Percentiles rank a stretch among this genome's conserved stretches.
phyloP scores from a whole-genome alignment of 2,329 filamentous ascomycete genomes.

The Claviceps quebecensis region DNA sequence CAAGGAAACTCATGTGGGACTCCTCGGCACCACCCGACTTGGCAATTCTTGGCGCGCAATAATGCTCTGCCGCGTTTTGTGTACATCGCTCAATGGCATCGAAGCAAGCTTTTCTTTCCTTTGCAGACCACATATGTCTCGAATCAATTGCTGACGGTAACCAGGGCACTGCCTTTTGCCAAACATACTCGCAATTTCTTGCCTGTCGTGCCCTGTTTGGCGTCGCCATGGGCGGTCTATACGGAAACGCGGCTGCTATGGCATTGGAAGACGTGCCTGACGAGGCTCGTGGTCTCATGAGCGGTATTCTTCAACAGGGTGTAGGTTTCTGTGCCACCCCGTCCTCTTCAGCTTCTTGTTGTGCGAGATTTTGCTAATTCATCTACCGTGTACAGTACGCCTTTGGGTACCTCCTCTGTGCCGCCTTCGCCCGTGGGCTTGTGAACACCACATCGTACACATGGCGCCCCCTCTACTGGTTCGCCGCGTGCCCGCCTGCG shows the following conservation, averaged over 20 bases:
- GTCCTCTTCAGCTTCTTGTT: background rate
- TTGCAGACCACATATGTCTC: background rate
- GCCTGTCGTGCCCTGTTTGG: slow-evolving; percentile 65
- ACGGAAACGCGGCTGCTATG: slow-evolving; percentile 68
- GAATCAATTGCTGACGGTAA: background rate
- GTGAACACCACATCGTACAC: slow-evolving; percentile 63
- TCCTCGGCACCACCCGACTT: slow-evolving; percentile 2
- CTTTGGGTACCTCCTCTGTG: slow-evolving; percentile 48
- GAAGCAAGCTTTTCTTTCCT: background rate
- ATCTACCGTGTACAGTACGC: slow-evolving; percentile 29
- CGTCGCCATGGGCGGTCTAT: slow-evolving; percentile 67
- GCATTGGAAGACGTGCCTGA: slow-evolving; percentile 61
- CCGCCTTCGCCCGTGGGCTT: slow-evolving; percentile 49
- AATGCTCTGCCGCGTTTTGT: background rate
- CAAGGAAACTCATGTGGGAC: background rate
- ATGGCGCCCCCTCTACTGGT: slow-evolving; percentile 85
- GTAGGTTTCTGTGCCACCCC: slow-evolving; percentile 14
- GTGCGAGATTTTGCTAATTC: background rate
- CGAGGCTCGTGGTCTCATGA: slow-evolving; percentile 58
- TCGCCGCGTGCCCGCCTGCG: slow-evolving; percentile 66
- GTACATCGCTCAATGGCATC: background rate
- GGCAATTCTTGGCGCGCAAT: slow-evolving; percentile 1
- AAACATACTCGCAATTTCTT: slow-evolving; percentile 57
- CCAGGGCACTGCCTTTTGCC: slow-evolving; percentile 51
- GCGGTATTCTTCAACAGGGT: slow-evolving; percentile 63